A percentile compares a stretch with the other conserved stretches of the same genome.
These are phyloP conservation scores for Pseudogymnoascus sp. DNA, from an alignment of 2,329 filamentous ascomycete genomes.

Conservation along the genomic window DNA sequence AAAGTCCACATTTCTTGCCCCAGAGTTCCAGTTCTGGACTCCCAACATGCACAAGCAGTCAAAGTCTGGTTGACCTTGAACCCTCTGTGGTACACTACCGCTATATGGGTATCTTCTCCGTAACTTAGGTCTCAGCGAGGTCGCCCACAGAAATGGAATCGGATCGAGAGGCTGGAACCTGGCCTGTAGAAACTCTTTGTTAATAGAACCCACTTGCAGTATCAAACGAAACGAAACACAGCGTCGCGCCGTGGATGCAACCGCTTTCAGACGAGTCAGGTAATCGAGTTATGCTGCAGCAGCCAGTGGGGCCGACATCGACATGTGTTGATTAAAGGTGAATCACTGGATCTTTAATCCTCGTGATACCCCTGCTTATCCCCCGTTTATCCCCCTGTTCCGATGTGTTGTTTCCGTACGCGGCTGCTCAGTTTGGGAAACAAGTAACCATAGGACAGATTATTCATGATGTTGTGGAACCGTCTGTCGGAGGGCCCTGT, in stretches of 20 bases:
- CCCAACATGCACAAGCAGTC: neutral
- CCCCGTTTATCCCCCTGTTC: neutral
- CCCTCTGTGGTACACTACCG: neutral
- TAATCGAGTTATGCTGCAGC: neutral
- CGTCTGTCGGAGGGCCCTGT: neutral
- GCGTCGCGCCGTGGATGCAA: neutral
- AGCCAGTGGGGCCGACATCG: neutral
- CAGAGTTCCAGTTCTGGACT: neutral
- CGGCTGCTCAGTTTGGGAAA: neutral
- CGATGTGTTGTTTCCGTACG: neutral
- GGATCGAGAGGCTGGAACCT: neutral
- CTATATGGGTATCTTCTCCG: constrained; percentile 1
- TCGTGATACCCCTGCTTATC: constrained; percentile 1
- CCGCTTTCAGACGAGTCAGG: constrained; percentile 2
- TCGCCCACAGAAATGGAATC: neutral
- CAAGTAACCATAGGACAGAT: neutral
- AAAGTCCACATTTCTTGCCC: constrained; percentile 1
- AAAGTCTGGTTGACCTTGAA: neutral
- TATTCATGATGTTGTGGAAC: constrained; percentile 3
- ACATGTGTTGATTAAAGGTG: constrained; percentile 5
- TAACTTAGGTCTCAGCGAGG: neutral
- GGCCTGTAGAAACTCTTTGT: neutral
- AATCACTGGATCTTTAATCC: neutral
- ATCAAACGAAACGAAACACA: constrained; percentile 9
- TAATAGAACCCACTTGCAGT: neutral